Evolutionary conservation across 2,329 filamentous ascomycete species (phyloP).

Genomic region (Diaporthe aspalathi): DNA sequence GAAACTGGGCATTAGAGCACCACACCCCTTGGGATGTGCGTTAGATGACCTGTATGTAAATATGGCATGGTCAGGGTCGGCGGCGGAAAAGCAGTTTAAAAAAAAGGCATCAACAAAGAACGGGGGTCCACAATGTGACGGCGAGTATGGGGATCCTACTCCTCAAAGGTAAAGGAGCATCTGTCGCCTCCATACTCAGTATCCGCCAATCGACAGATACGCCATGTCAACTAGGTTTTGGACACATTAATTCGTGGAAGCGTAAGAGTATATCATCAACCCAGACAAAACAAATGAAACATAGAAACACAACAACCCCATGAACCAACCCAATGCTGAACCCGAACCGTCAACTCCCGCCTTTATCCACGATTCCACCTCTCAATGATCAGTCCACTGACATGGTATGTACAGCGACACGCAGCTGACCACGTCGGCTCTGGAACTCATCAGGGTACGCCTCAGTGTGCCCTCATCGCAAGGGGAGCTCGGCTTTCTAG

Average conservation of each 20-base stretch:
- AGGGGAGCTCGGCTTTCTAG: conserved; percentile 47
- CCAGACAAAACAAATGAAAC: not conserved
- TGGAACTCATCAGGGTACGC: not conserved
- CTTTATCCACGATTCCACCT: not conserved
- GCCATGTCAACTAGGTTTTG: not conserved
- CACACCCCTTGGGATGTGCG: too few relatives aligned
- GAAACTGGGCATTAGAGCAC: not conserved
- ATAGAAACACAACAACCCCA: not conserved
- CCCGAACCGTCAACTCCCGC: not conserved
- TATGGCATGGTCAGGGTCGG: not conserved
- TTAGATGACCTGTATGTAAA: not conserved
- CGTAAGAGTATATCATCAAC: conserved; percentile 8
- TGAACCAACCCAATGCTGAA: not conserved
- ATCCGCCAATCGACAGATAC: not conserved
- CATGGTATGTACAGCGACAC: not conserved
- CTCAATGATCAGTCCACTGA: not conserved
- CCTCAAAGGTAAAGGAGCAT: not conserved
- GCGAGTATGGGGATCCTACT: too few relatives aligned
- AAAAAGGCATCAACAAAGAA: not conserved
- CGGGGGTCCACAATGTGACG: too few relatives aligned
- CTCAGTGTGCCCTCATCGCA: not conserved
- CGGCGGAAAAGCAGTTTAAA: not conserved
- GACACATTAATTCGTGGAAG: conserved; percentile 7
- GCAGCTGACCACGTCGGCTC: not conserved
- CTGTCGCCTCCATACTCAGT: not conserved